phyloP scores from a whole-genome alignment of 305 asterid genomes.

The Stenogyne calaminthoides region DNA sequence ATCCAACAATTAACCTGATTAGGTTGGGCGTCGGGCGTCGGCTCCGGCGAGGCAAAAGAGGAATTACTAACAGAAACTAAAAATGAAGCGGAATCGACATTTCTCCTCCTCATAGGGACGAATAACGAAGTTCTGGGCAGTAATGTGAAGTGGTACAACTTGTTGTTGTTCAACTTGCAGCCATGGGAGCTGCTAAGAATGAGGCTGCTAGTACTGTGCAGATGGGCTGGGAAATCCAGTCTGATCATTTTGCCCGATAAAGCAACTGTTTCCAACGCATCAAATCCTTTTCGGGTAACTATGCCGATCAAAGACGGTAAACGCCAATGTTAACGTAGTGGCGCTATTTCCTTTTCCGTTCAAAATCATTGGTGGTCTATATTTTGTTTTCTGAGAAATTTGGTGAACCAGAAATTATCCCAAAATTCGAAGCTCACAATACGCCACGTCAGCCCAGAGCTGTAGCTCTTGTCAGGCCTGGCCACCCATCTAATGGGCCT shows the following conservation, averaged over 20 bases:
- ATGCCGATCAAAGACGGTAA: background rate
- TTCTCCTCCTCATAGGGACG: conserved; percentile 9
- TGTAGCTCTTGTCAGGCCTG: too few relatives aligned
- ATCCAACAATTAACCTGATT: conserved; percentile 37
- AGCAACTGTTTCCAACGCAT: conserved; percentile 17
- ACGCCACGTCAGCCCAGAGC: too few relatives aligned
- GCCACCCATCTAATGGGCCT: too few relatives aligned
- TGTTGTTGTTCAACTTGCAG: conserved; percentile 26
- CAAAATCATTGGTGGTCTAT: conserved; percentile 11
- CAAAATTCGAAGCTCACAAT: conserved; percentile 28
- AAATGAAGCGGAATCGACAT: conserved; percentile 22
- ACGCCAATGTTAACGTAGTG: background rate
- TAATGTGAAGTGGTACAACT: conserved; percentile 27
- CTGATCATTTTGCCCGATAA: conserved; percentile 34
- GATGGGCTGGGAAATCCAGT: conserved; percentile 23
- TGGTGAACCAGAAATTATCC: conserved; percentile 26
- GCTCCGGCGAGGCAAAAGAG: conserved; percentile 36
- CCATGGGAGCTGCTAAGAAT: conserved; percentile 22
- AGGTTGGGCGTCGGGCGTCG: conserved; percentile 24
- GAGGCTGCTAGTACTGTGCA: conserved; percentile 23
- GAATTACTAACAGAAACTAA: conserved; percentile 35
- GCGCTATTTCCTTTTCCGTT: conserved; percentile 17
- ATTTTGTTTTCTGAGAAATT: background rate
- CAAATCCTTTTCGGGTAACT: background rate
- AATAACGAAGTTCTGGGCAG: conserved; percentile 28